Evolutionary conservation across 768 basidiomycete genomes (phyloP), one percentile per base, ranked within the genome.

Genomic region (Collybia nuda): DNA sequence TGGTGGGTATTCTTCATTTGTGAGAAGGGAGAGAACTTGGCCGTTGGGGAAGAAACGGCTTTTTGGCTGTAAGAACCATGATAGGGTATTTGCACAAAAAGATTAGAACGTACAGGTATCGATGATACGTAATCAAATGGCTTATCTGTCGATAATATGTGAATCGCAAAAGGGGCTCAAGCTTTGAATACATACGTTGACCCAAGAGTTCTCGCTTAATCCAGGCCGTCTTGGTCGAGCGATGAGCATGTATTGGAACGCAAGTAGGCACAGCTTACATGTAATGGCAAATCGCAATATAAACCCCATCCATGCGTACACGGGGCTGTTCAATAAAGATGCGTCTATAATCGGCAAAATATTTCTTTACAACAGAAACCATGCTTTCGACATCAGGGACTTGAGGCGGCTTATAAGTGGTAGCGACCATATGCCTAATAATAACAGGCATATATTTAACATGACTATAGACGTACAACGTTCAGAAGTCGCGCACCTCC

Each of bases 241-340:
- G 32, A 32, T 32, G 14, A 32, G 14, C 14, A 32, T 32, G 14
- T 11, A 32, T 32, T 14, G 12, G 5, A 32, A 32, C 14, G 14
- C 12, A 32, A 32, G 5, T 4, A 32, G 32, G 32, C 9, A 32
- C 32, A 44, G 67, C 83, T 53, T 65, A 90, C 89, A 86, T 73
- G 57, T 91, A 96, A 65, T 93, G 93, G 61, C 93, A 95, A 17
- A 90, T 88, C 18, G 91, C 86, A 45, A 97, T 94, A 64, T 96
- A 96, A 8, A 93, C 85, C 1, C 94, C 94, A 53, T 96, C 94
- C 55, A 87, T 64, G 35, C 94, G 83, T 42, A 96, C 65, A 41
- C 94, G 80, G 12, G 93, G 92, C 50, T 92, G 88, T 65, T 93
- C 88, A 38, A 96, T 80, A 64, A 81, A 91, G 7, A 89, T 69